Percentiles rank a stretch among this genome's conserved stretches.
Conservation (phyloP, 495 filamentous ascomycete species). For the Arthonia radiata region DNA sequence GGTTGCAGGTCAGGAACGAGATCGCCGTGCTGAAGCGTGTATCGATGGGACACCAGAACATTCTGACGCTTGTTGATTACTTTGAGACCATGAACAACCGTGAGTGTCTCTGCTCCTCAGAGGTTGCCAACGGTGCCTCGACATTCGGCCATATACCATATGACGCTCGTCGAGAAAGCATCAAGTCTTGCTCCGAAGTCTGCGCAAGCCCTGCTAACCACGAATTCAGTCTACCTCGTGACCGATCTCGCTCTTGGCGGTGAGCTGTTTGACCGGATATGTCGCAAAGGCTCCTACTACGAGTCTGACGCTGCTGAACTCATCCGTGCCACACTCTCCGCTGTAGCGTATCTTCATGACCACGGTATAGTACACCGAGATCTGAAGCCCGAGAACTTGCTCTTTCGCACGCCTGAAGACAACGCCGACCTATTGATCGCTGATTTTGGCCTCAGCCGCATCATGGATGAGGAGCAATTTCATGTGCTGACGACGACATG, state of each 20-base stretch:
- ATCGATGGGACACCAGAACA: constrained; percentile 95
- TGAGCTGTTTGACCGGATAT: constrained; percentile 95
- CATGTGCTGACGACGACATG: constrained; percentile 94
- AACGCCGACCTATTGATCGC: constrained; percentile 83
- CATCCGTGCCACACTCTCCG: constrained; percentile 79
- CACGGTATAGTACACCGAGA: constrained; percentile 93
- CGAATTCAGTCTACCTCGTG: constrained; percentile 61
- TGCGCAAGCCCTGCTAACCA: not conserved
- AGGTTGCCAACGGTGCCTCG: constrained; percentile 1
- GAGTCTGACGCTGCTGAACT: constrained; percentile 91
- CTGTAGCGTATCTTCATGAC: constrained; percentile 95
- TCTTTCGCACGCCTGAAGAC: constrained; percentile 59
- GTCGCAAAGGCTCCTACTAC: constrained; percentile 93
- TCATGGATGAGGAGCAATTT: constrained; percentile 99
- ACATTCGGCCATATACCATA: too few species aligned
- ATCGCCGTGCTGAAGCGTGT: constrained; percentile 91
- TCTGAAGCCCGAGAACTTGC: constrained; percentile 50
- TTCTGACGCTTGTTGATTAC: constrained; percentile 91
- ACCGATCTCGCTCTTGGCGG: constrained; percentile 92
- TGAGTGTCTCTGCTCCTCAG: constrained; percentile 13
- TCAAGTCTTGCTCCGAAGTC: too few species aligned
- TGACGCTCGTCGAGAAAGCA: too few species aligned
- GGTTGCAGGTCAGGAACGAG: constrained; percentile 69
- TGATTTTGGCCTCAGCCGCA: constrained; percentile 79
- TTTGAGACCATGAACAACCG: constrained; percentile 99